phyloP scores from a whole-genome alignment of 257 asterid species.

The Nicotiana benthamiana region DNA sequence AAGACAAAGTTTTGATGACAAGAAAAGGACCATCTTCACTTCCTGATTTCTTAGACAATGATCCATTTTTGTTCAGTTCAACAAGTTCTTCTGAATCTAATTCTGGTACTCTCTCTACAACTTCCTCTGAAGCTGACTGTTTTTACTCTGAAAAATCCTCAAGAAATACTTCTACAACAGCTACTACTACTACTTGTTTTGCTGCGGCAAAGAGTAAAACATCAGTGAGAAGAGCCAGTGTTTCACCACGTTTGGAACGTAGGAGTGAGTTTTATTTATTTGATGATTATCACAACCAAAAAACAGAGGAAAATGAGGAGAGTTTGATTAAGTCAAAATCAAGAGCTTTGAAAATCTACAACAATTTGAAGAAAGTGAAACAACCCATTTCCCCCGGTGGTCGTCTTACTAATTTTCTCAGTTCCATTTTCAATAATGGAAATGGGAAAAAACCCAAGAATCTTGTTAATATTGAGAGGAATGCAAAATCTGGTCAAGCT shows the following conservation, averaged over 20 bases:
- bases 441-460: slow-evolving; percentile 38
- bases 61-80: slow-evolving; percentile 62
- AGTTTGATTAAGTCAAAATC: slow-evolving; percentile 37
- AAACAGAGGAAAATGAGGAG: slow-evolving; percentile 13
- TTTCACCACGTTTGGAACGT: not conserved
- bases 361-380: slow-evolving; percentile 59
- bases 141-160: slow-evolving; percentile 23
- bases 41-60: slow-evolving; percentile 35
- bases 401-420: slow-evolving; percentile 47
- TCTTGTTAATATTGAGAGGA: not conserved
- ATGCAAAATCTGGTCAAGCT: slow-evolving; percentile 6
- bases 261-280: slow-evolving; percentile 12
- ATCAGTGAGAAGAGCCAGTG: slow-evolving; percentile 26
- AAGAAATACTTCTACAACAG: slow-evolving; percentile 23
- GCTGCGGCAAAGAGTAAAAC: slow-evolving; percentile 25
- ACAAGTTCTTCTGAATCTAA: slow-evolving; percentile 66
- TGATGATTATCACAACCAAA: slow-evolving; percentile 12
- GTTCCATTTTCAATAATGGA: slow-evolving; percentile 36
- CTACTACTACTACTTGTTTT: slow-evolving; percentile 40
- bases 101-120: slow-evolving; percentile 55
- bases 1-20: slow-evolving; percentile 4
- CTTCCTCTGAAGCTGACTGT: slow-evolving; percentile 63
- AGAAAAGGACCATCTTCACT: slow-evolving; percentile 11
- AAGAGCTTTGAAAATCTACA: slow-evolving; percentile 51
- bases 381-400: slow-evolving; percentile 85